phyloP scores from a whole-genome alignment of 1,284 basidiomycete genomes.

The Polyporus tsugae region DNA sequence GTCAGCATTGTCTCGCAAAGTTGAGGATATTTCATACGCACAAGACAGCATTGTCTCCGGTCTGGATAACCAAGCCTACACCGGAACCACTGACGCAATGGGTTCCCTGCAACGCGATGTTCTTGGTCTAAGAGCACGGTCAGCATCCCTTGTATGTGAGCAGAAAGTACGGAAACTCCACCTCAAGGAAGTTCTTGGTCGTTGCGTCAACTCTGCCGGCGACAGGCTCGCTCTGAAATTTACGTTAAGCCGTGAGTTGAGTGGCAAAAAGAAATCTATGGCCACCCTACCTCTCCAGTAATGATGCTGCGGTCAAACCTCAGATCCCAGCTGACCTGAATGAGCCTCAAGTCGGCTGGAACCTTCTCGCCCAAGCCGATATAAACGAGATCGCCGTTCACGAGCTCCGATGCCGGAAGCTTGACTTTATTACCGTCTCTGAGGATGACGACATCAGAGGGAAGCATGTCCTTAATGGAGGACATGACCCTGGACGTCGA shows the following conservation, averaged over 20 bases:
- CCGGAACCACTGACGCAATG: constrained; percentile 65
- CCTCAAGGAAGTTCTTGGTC: constrained; percentile 24
- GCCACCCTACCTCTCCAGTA: constrained; percentile 59
- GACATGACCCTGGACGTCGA: constrained; percentile 54
- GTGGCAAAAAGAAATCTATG: constrained; percentile 44
- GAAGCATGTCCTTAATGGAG: constrained; percentile 57
- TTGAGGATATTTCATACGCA: constrained; percentile 20
- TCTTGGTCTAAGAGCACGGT: constrained; percentile 63
- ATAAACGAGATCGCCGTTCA: constrained; percentile 36
- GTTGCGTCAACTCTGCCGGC: constrained; percentile 23
- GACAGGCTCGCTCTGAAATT: constrained; percentile 36
- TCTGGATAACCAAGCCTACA: constrained; percentile 62
- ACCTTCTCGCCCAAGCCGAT: constrained; percentile 48
- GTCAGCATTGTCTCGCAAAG: background rate
- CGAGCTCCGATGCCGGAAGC: constrained; percentile 44
- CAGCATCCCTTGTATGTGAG: constrained; percentile 48
- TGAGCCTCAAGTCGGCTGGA: constrained; percentile 58
- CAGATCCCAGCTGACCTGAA: constrained; percentile 54
- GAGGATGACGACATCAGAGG: constrained; percentile 52
- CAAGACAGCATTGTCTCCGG: constrained; percentile 63
- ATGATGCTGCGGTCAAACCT: constrained; percentile 67
- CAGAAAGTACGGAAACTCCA: constrained; percentile 35
- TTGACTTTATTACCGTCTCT: constrained; percentile 47
- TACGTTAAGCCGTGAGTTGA: too few species aligned
- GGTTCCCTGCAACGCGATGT: constrained; percentile 71